Evolutionary conservation across 1,284 basidiomycete genomes (phyloP).

Genomic region (Ceratobasidium sp.): DNA sequence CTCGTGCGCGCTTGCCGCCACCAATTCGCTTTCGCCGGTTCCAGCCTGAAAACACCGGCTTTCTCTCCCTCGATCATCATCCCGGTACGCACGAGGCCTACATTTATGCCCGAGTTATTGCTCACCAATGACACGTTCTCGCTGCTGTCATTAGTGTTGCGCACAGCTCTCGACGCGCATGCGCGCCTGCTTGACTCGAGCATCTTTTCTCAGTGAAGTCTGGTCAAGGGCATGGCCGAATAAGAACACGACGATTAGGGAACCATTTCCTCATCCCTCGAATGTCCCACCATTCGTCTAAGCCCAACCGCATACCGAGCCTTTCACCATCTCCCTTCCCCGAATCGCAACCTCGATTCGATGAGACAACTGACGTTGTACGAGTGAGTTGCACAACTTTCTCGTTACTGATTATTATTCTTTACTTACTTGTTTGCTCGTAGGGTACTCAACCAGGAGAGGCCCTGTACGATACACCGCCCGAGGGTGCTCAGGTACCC

Average conservation of each 20-base stretch:
- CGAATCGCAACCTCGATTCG: constrained; percentile 8
- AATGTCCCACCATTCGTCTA: neutral
- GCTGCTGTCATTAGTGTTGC: neutral
- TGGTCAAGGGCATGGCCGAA: neutral
- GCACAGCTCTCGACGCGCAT: neutral
- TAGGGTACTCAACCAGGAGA: neutral
- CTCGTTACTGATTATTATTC: too few species aligned
- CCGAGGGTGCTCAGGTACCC: neutral
- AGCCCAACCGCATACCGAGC: neutral
- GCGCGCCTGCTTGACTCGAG: too few species aligned
- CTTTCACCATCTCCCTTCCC: constrained; percentile 2
- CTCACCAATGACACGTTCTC: neutral
- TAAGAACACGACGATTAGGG: neutral
- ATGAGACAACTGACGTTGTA: neutral
- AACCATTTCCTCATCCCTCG: too few species aligned
- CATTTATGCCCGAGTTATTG: neutral
- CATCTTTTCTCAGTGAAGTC: too few species aligned
- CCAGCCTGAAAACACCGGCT: neutral
- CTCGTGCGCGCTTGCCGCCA: too few species aligned
- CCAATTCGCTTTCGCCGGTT: too few species aligned
- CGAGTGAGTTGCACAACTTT: neutral
- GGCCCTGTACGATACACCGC: constrained; percentile 4
- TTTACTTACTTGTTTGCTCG: neutral
- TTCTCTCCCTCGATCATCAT: neutral
- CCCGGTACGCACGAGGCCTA: neutral